Base-by-base conservation (phyloP, 1,284 basidiomycete genomes). In the Thecaphora thlaspeos region DNA sequence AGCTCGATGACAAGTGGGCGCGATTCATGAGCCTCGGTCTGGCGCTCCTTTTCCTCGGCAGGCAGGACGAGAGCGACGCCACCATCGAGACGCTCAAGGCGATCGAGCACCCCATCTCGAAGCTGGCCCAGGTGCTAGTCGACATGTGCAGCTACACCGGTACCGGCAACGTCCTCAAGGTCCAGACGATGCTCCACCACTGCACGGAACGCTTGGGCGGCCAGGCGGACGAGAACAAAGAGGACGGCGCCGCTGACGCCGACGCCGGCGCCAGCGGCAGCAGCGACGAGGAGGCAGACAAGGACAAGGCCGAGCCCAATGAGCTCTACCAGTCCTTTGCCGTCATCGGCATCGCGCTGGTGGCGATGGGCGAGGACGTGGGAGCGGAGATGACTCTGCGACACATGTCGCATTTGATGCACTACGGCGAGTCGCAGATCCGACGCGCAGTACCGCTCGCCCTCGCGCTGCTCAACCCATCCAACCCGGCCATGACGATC, bases 291-390 rank as follows among this genome's bases (percentile, higher is more conserved):
- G 60, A 59, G 26, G 52, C 66, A 10, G 54, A 52, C 5, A 68
- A 76, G 46, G 77, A 83, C 61, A 84, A 85, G 11, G 61, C 64
- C 38, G 83, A 83, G 45, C 81, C 84, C 67, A 85, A 90, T 59
- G 88, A 95, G 68, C 87, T 88, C 34, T 91, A 90, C 83, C 91
- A 97, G 80, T 86, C 90, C 1, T 90, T 97, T 68, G 90, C 95
- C 14, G 91, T 95, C 38, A 84, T 99, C 41, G 94, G 91, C 40
- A 91, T 98, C 69, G 89, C 94, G 0, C 80, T 98, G 44, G 89
- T 98, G 39, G 88, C 94, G 1, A 98, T 98, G 93, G 95, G 95
- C 38, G 95, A 98, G 80, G 94, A 98, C 43, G 88, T 98, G 42
- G 95, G 95, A 46, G 87, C 93, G 3, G 92, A 98, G 80, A 99